Conservation (phyloP, 2,329 filamentous ascomycete genomes). For the Alternaria hordeiaustralica region DNA sequence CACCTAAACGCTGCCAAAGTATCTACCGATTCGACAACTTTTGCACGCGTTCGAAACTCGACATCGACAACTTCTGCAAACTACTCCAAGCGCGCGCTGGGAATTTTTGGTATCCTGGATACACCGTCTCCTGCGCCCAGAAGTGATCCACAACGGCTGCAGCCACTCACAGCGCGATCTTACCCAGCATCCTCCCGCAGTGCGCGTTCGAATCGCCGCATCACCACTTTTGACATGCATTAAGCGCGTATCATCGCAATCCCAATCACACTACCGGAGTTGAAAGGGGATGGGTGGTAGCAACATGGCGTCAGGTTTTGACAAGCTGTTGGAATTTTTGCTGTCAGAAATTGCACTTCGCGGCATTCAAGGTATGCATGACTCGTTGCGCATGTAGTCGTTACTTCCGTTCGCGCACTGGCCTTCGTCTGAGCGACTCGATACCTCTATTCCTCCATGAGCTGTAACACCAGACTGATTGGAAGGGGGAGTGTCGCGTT, state of each 20-base stretch:
- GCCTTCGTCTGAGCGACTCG: not conserved
- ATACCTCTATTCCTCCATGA: not conserved
- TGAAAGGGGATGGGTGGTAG: constrained; percentile 24
- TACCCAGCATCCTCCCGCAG: constrained; percentile 5
- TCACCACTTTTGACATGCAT: constrained; percentile 18
- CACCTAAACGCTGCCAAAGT: constrained; percentile 18
- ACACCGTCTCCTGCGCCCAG: not conserved
- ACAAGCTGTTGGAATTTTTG: constrained; percentile 64
- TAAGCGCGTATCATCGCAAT: constrained; percentile 11
- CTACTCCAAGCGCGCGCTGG: not conserved
- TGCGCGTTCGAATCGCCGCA: constrained; percentile 32
- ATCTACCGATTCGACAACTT: constrained; percentile 13
- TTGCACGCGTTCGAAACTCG: constrained; percentile 18
- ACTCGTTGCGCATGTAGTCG: constrained; percentile 12
- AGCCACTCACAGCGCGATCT: constrained; percentile 11
- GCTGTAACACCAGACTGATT: not conserved
- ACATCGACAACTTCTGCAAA: not conserved
- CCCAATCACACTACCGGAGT: constrained; percentile 15
- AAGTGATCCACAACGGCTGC: not conserved
- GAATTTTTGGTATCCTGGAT: not conserved
- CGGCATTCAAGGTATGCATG: constrained; percentile 62
- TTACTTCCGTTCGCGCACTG: constrained; percentile 9
- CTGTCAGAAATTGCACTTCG: constrained; percentile 65
- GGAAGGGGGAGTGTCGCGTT: not conserved
- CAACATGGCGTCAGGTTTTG: constrained; percentile 54